These are phyloP conservation scores for Rhodotorula paludigena DNA, from an alignment of 768 basidiomycete species.

Conservation along the genomic window DNA sequence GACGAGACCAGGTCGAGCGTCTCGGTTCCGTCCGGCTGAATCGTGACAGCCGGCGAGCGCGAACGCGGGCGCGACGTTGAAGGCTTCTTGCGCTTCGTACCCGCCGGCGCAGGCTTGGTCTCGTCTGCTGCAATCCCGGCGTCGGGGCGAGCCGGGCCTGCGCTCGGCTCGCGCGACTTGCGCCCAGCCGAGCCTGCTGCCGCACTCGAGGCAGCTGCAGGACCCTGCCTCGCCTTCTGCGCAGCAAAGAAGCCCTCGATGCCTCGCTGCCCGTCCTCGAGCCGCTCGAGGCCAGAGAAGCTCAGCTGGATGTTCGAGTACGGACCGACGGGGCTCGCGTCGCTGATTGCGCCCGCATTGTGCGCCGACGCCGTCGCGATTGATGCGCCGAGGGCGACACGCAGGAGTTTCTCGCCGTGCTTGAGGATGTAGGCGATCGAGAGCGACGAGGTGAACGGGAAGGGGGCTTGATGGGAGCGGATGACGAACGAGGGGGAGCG, in stretches of 20 bases:
- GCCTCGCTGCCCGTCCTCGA: conserved; percentile 72
- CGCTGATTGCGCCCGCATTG: conserved; percentile 20
- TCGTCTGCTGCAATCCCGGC: conserved; percentile 46
- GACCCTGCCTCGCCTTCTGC: conserved; percentile 7
- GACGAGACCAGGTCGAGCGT: background rate
- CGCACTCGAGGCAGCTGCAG: background rate
- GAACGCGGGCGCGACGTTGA: background rate
- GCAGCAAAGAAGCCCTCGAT: conserved; percentile 77
- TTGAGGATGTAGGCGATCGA: conserved; percentile 70
- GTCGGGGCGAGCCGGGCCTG: background rate
- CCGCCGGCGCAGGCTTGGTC: background rate
- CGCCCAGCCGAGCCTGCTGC: too few species aligned
- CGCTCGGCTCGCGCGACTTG: too few species aligned
- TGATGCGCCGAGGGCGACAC: conserved; percentile 63
- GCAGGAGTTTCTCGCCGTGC: conserved; percentile 77
- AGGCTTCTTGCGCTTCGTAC: background rate
- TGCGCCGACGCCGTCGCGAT: conserved; percentile 15
- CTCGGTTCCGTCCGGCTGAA: background rate
- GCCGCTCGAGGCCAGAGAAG: conserved; percentile 70
- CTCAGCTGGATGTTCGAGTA: conserved; percentile 67
- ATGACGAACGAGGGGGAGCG: conserved; percentile 64
- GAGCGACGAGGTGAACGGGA: conserved; percentile 72
- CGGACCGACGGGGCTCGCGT: conserved; percentile 51
- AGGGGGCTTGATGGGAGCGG: conserved; percentile 76
- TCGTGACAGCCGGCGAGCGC: background rate